These are phyloP conservation scores for Parathielavia appendiculata DNA, from an alignment of 495 filamentous ascomycete genomes.

Conservation along the genomic window DNA sequence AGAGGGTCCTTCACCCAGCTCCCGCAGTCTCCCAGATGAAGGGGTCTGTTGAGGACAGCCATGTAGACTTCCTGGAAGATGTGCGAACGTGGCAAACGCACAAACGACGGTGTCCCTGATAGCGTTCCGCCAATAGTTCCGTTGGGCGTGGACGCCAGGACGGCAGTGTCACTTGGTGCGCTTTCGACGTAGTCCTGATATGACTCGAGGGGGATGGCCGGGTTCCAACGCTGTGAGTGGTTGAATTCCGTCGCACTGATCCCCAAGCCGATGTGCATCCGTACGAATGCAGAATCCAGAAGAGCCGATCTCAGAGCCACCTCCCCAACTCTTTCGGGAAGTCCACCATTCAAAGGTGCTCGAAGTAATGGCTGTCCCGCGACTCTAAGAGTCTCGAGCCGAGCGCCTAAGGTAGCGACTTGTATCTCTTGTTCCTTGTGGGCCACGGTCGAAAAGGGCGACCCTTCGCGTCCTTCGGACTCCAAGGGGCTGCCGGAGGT, in stretches of 20 bases:
- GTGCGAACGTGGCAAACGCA: not conserved
- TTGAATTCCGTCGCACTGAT: not conserved
- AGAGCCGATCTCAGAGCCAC: not conserved
- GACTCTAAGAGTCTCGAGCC: no score
- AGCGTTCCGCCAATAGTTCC: not conserved
- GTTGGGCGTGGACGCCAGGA: not conserved
- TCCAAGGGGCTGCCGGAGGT: not conserved
- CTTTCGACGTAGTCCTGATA: not conserved
- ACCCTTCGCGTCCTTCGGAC: not conserved
- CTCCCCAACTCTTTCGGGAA: not conserved
- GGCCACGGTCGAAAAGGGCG: no score
- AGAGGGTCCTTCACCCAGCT: not conserved
- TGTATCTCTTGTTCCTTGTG: no score
- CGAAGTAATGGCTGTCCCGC: no score
- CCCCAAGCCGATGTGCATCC: not conserved
- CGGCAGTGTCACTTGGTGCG: not conserved
- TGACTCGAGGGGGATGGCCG: not conserved
- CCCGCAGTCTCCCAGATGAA: not conserved
- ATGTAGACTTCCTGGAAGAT: not conserved
- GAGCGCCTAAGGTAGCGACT: no score
- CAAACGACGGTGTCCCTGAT: not conserved
- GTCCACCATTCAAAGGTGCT: not conserved
- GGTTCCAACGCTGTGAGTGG: not conserved
- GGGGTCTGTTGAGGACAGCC: not conserved
- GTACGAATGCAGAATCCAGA: not conserved